phyloP scores from a whole-genome alignment of 208 protist genomes.

The Leptomonas seymouri region DNA sequence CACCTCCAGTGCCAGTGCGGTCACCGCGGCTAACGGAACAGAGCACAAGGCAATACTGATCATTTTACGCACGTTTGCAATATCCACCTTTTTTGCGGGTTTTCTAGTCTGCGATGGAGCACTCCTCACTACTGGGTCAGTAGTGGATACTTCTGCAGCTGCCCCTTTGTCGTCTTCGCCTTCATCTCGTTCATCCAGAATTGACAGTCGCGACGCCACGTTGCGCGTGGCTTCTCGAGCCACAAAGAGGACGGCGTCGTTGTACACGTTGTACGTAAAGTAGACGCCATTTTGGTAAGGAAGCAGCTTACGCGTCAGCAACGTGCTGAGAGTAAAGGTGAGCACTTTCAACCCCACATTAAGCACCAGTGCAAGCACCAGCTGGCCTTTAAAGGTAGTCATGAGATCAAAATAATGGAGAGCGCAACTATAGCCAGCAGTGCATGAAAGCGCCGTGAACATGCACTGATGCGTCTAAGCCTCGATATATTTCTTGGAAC shows the following conservation, averaged over 20 bases:
- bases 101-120: background rate
- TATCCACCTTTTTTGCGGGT: conserved; percentile 3
- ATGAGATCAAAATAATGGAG: background rate
- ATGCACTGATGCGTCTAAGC: no score
- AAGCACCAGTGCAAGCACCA: conserved; percentile 61
- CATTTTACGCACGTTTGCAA: conserved; percentile 29
- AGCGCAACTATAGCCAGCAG: no score
- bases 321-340: conserved; percentile 70
- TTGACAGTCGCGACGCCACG: conserved; percentile 50
- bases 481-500: no score
- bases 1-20: conserved; percentile 37
- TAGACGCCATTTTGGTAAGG: conserved; percentile 75
- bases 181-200: conserved; percentile 6
- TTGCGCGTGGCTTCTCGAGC: conserved; percentile 74
- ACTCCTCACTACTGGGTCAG: background rate
- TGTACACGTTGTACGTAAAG: conserved; percentile 80
- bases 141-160: background rate
- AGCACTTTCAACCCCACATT: conserved; percentile 74
- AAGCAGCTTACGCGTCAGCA: conserved; percentile 70
- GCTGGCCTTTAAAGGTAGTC: conserved; percentile 61
- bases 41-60: conserved; percentile 51
- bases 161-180: background rate
- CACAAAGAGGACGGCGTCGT: conserved; percentile 80
- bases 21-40: conserved; percentile 43
- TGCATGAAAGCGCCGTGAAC: no score